phyloP scores from a whole-genome alignment of 169 alveolate species.

The Cryptosporidium parvum region DNA sequence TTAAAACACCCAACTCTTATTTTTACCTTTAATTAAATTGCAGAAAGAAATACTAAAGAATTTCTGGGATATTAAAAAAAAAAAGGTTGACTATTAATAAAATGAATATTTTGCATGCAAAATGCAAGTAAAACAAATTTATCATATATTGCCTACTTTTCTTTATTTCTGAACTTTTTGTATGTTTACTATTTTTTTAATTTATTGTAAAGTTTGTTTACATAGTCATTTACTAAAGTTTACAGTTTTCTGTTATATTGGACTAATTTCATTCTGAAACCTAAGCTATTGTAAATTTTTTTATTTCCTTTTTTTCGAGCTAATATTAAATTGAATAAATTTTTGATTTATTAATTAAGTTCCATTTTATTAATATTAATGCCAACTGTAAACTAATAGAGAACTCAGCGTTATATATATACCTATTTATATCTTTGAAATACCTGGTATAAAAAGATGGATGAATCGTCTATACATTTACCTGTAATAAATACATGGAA shows the following conservation, averaged over 20 bases:
- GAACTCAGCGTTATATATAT: not conserved
- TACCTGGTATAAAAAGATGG: not conserved
- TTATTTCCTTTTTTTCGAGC: constrained; percentile 4
- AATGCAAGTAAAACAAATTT: not conserved
- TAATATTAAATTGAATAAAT: not conserved
- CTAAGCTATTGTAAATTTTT: not conserved
- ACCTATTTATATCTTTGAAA: not conserved
- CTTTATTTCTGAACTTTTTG: not conserved
- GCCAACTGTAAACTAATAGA: not conserved
- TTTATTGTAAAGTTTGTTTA: no score
- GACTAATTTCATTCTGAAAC: not conserved
- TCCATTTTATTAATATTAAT: not conserved
- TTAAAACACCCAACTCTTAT: not conserved
- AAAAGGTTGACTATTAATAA: no score
- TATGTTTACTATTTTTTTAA: no score
- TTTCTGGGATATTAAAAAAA: not conserved
- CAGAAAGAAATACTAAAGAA: no score
- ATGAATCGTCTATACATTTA: constrained; percentile 39
- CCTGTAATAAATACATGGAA: constrained; percentile 72
- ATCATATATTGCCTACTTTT: no score
- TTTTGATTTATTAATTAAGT: no score
- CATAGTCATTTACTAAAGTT: not conserved
- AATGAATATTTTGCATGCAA: not conserved
- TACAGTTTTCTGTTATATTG: no score
- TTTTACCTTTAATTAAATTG: no score